These are phyloP conservation scores for Colletotrichum incanum DNA, from an alignment of 2,329 filamentous ascomycete genomes.

Conservation along the genomic window DNA sequence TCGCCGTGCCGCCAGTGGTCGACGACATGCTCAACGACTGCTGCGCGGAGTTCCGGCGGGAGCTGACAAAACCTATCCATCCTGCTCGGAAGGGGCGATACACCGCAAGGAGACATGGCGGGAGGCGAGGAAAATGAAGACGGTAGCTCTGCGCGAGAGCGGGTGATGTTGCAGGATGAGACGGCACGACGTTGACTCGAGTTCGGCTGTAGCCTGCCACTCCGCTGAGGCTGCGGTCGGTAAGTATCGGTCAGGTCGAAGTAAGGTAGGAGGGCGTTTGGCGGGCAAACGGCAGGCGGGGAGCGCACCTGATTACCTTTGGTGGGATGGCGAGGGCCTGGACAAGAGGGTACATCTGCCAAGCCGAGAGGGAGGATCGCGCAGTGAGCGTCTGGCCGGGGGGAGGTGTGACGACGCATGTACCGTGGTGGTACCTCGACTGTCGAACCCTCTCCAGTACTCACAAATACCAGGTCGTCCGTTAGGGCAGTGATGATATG, in stretches of 20 bases:
- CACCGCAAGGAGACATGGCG: constrained; percentile 24
- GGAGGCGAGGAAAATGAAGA: constrained; percentile 2
- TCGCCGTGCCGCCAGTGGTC: constrained; percentile 43
- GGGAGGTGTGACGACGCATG: constrained; percentile 3
- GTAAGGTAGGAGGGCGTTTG: constrained; percentile 35
- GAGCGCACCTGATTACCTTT: constrained; percentile 37
- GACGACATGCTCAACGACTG: constrained; percentile 42
- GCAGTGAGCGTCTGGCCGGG: constrained; percentile 12
- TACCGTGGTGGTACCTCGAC: constrained; percentile 18
- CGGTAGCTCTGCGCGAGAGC: constrained; percentile 16
- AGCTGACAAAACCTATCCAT: constrained; percentile 38
- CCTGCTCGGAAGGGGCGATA: constrained; percentile 27
- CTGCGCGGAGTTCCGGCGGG: constrained; percentile 41
- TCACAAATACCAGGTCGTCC: constrained; percentile 26
- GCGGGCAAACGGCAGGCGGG: constrained; percentile 22
- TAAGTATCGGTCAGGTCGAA: constrained; percentile 41
- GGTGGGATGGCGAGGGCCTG: background rate
- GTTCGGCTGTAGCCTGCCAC: constrained; percentile 36
- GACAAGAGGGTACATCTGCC: constrained; percentile 32
- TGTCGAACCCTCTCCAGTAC: background rate
- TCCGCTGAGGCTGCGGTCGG: constrained; percentile 40
- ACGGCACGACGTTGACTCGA: constrained; percentile 41
- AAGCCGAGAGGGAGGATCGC: constrained; percentile 5
- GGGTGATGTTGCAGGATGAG: constrained; percentile 40
- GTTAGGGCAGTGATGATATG: constrained; percentile 9